Evolutionary conservation across 768 basidiomycete genomes (phyloP).

Genomic region (Trametes maxima): DNA sequence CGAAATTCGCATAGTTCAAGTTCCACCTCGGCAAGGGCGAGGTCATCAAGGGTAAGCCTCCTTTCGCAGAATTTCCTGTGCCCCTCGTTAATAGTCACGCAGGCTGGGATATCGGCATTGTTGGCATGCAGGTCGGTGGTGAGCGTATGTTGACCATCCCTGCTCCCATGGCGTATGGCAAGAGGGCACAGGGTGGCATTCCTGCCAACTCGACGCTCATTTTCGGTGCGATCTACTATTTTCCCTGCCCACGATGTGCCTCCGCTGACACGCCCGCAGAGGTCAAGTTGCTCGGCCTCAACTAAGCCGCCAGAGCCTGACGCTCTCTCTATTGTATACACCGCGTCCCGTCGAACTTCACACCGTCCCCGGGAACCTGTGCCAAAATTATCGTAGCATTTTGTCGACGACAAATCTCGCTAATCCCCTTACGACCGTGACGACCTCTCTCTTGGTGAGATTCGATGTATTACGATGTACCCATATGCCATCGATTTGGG

Average conservation of each 20-base stretch:
- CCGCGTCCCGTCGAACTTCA: neutral
- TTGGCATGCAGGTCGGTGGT: slow-evolving; percentile 90
- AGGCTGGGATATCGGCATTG: slow-evolving; percentile 93
- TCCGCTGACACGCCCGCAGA: slow-evolving; percentile 42
- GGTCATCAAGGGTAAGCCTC: slow-evolving; percentile 78
- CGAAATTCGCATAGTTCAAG: slow-evolving; percentile 50
- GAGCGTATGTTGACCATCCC: slow-evolving; percentile 83
- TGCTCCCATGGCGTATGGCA: slow-evolving; percentile 71
- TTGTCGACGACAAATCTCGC: neutral
- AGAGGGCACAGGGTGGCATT: slow-evolving; percentile 59
- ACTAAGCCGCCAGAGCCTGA: slow-evolving; percentile 39
- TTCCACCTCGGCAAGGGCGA: slow-evolving; percentile 86
- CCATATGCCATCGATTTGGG: neutral
- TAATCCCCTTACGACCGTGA: slow-evolving; percentile 10
- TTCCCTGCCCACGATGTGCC: neutral
- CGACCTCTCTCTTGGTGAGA: neutral
- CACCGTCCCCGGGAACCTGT: neutral
- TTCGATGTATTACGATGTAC: neutral
- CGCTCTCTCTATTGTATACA: neutral
- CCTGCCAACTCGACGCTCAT: slow-evolving; percentile 79
- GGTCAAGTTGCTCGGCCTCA: slow-evolving; percentile 72
- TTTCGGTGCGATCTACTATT: slow-evolving; percentile 61
- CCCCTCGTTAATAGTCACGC: neutral
- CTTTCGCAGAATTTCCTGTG: neutral
- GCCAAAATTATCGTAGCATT: slow-evolving; percentile 7